These are phyloP conservation scores for Eremochloa ophiuroides DNA, from an alignment of 176 grass and related monocot genomes.

Conservation along the genomic window DNA sequence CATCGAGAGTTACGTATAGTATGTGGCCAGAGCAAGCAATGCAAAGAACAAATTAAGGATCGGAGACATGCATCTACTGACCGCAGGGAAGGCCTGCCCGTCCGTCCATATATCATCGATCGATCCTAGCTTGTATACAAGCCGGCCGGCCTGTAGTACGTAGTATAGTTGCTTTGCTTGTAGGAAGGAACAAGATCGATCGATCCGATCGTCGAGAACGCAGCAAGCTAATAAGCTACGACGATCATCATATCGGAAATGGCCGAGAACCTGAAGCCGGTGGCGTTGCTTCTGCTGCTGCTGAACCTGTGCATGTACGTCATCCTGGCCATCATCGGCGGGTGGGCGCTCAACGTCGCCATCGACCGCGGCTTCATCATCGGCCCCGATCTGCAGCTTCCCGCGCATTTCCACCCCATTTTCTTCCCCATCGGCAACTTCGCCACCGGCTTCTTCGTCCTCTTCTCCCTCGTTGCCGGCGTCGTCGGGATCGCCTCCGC, in stretches of 20 bases:
- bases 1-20: background rate
- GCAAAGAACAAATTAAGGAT: background rate
- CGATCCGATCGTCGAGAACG: too few species aligned
- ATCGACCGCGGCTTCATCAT: constrained; percentile 83
- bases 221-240: too few species aligned
- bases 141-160: background rate
- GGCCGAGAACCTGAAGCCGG: constrained; percentile 46
- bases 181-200: too few species aligned
- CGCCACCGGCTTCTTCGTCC: constrained; percentile 84
- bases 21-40: background rate
- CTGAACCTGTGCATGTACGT: constrained; percentile 77
- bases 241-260: constrained; percentile 16
- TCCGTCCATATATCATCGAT: background rate
- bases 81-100: too few species aligned
- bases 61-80: background rate
- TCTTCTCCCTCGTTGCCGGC: constrained; percentile 71
- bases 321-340: constrained; percentile 64
- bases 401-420: constrained; percentile 76
- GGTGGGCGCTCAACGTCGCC: constrained; percentile 68
- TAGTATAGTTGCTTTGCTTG: too few species aligned
- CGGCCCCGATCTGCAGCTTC: constrained; percentile 58
- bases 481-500: constrained; percentile 55
- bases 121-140: background rate
- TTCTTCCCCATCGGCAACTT: constrained; percentile 95
- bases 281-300: constrained; percentile 53